A percentile compares a stretch with the other conserved stretches of the same genome.
Evolutionary conservation across 164 flowering plant genomes (phyloP).

Genomic region (Tetracentron sinense): DNA sequence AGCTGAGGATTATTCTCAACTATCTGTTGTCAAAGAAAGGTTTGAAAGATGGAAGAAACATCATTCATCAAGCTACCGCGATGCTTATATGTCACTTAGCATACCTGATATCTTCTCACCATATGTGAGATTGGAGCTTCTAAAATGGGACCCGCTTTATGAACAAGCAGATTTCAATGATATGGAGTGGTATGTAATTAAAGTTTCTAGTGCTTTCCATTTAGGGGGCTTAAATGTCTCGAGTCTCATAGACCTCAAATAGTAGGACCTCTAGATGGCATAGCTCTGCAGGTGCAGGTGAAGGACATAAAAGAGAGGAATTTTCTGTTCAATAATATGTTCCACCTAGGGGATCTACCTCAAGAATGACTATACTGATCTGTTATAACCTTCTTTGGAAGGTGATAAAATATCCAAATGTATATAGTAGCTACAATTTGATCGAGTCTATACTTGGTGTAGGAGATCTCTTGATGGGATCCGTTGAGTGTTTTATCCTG

Average conservation of each 20-base stretch:
- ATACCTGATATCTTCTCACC: constrained; percentile 83
- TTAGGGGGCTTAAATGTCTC: neutral
- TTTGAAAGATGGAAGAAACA: constrained; percentile 75
- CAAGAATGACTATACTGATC: neutral
- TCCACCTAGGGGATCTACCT: neutral
- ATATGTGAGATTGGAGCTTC: constrained; percentile 89
- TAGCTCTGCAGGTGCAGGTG: too few species aligned
- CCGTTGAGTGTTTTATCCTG: neutral
- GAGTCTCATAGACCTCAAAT: neutral
- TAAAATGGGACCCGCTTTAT: constrained; percentile 93
- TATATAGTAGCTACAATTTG: neutral
- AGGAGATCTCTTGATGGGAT: neutral
- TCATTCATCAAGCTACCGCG: constrained; percentile 62
- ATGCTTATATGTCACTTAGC: constrained; percentile 86
- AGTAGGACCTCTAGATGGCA: too few species aligned
- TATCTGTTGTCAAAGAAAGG: constrained; percentile 62
- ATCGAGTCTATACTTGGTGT: neutral
- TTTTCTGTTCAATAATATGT: neutral
- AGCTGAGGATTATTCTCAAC: constrained; percentile 70
- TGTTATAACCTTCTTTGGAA: neutral
- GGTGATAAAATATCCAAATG: neutral
- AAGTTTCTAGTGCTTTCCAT: neutral
- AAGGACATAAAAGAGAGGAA: too few species aligned
- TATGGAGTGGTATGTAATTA: constrained; percentile 72
- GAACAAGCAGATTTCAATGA: constrained; percentile 62